Base-by-base conservation (phyloP, 106 monocot species). In the Allium cepa region DNA sequence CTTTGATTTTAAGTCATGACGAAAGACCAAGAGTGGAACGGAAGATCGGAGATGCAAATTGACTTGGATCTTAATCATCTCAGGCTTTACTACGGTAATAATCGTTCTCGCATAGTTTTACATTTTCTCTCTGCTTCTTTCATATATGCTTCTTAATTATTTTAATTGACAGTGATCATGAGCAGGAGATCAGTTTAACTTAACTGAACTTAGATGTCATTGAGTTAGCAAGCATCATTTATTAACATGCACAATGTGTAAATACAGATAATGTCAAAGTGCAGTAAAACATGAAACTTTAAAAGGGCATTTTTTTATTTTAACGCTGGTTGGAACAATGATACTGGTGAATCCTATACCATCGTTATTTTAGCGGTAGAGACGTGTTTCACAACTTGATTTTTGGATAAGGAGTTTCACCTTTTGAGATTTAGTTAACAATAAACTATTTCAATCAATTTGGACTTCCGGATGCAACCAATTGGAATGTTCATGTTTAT, bases 61-160 rank as follows among this genome's bases (percentile, higher is more conserved):
- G 93, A 93, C 58, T 86, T 88, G 53, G 69, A 83, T 64, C 66
- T 72, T 46, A 77, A 93, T 53, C 79, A 83, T 73, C 83, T 93
- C 22, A 83, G 79, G 64, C 64, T 86, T 72, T 93, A 84, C 66
- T 93, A 93, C 65, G 93, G 93, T 93, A 83, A 65, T 73, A 13
- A 2, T 45, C 22, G 10, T 22, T 5, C 5, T 3, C 36, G 2
- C 22, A 18, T 26, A 18, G 10, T 11, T 4, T 22, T 50, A 7
- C 57, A 47, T 10, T 62, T 16, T 18, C 14, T 22, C 71, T 48
- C 17, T 2, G 0, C 11, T 56, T 2, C 11, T 0, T 48, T 1
- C 22, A 22, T 22, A 22, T 22, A 1, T 22, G 22, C 22, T 13
- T 46, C 27, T 8, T 66, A n/a, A 36, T 17, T 26, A 45, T 26